phyloP scores from a whole-genome alignment of 805 yeast species.

The Ogataea chonburiensis region DNA sequence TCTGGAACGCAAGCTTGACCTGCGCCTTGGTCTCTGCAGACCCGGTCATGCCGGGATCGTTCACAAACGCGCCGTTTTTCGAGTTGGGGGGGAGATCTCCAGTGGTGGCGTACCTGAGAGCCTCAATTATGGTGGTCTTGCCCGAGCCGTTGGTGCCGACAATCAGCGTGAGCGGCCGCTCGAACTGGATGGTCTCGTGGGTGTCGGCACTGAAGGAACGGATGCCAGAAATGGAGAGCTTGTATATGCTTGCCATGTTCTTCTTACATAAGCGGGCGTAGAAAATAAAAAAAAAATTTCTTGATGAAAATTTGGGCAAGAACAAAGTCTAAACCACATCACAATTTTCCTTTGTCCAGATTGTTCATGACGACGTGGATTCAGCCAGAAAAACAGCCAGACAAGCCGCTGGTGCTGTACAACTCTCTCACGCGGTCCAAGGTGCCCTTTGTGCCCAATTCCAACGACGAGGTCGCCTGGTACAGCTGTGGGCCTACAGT shows the following conservation, averaged over 20 bases:
- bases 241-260: conserved; percentile 44
- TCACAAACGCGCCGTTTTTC: conserved; percentile 93
- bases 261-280: conserved; percentile 13
- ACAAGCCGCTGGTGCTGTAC: conserved; percentile 59
- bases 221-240: conserved; percentile 80
- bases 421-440: conserved; percentile 83
- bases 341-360: conserved; percentile 2
- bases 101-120: conserved; percentile 89
- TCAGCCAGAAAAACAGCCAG: conserved; percentile 23
- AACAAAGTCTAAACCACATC: conserved; percentile 1
- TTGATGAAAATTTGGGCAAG: conserved; percentile 13
- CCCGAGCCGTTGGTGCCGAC: conserved; percentile 98
- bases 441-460: conserved; percentile 70
- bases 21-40: conserved; percentile 83
- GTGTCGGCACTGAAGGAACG: conserved; percentile 87
- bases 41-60: conserved; percentile 82
- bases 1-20: conserved; percentile 80
- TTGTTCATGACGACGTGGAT: conserved; percentile 30
- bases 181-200: conserved; percentile 84
- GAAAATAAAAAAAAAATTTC: conserved; percentile 1
- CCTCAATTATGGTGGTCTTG: conserved; percentile 93
- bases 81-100: conserved; percentile 95
- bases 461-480: conserved; percentile 75
- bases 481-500: conserved; percentile 99
- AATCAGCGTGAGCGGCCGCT: conserved; percentile 85